These are phyloP conservation scores for Cutaneotrichosporon sp. DNA, from an alignment of 1,284 basidiomycete genomes.

Conservation along the genomic window DNA sequence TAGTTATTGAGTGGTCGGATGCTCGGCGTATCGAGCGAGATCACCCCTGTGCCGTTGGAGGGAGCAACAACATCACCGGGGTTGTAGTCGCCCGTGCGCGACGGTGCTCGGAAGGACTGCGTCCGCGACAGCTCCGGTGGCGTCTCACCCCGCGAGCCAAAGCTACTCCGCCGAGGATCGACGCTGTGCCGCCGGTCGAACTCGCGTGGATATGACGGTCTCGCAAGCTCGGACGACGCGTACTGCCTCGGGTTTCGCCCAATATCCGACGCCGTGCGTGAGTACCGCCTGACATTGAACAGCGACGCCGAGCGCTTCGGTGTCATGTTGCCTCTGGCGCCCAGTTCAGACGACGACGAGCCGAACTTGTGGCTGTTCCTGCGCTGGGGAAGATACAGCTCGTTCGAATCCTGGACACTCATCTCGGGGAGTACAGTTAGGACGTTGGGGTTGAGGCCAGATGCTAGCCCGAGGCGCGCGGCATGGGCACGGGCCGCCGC, in stretches of 20 bases:
- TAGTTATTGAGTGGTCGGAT: slow-evolving; percentile 4
- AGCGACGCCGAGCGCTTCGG: slow-evolving; percentile 4
- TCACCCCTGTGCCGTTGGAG: neutral
- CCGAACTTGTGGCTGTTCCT: slow-evolving; percentile 10
- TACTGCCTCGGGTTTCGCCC: neutral
- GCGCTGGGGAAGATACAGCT: slow-evolving; percentile 18
- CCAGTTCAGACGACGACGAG: slow-evolving; percentile 1
- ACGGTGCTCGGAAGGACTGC: neutral
- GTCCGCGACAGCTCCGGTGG: neutral
- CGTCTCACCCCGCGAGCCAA: neutral
- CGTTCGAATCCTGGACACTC: slow-evolving; percentile 37
- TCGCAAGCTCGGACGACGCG: neutral
- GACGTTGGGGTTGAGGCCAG: slow-evolving; percentile 44
- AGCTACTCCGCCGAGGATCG: neutral
- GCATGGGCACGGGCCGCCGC: slow-evolving; percentile 10
- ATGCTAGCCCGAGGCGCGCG: slow-evolving; percentile 35
- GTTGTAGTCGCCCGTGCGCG: neutral
- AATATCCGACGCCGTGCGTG: slow-evolving; percentile 7
- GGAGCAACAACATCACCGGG: neutral
- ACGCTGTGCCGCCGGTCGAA: neutral
- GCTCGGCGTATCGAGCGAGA: slow-evolving; percentile 13
- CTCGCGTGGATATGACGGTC: neutral
- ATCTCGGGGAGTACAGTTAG: slow-evolving; percentile 51
- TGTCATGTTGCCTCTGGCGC: neutral
- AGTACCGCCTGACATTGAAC: slow-evolving; percentile 3